Conservation (phyloP, 1,284 basidiomycete genomes). For the Coniferiporia sulphurascens region DNA sequence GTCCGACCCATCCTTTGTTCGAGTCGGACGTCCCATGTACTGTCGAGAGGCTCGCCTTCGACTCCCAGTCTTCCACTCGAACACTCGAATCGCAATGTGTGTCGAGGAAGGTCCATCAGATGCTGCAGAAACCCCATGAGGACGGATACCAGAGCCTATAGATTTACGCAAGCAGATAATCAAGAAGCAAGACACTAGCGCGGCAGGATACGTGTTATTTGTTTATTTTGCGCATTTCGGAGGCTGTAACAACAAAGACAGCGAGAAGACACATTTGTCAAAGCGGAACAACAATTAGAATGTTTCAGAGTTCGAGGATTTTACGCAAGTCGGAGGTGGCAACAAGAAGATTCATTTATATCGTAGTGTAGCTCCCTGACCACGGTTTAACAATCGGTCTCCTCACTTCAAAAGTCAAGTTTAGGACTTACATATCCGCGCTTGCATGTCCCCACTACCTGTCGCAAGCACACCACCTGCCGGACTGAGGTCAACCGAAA, state of each 20-base stretch:
- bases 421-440: conserved; percentile 62
- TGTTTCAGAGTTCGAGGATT: neutral
- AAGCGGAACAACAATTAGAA: neutral
- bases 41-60: no score
- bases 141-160: no score
- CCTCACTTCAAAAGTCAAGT: neutral
- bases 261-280: neutral
- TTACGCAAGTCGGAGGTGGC: neutral
- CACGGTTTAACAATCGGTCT: neutral
- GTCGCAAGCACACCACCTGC: conserved; percentile 75
- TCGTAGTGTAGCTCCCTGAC: conserved; percentile 6
- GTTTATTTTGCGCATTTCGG: neutral
- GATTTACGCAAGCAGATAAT: no score
- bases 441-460: conserved; percentile 84
- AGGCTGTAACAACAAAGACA: neutral
- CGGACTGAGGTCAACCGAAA: conserved; percentile 79
- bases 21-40: no score
- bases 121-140: no score
- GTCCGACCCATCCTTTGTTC: no score
- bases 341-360: neutral
- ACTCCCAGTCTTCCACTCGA: no score
- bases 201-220: no score
- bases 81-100: neutral
- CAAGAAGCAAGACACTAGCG: no score
- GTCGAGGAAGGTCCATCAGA: no score